Base-by-base conservation (phyloP, 179 eudicot genomes). In the Pouteria campechiana region DNA sequence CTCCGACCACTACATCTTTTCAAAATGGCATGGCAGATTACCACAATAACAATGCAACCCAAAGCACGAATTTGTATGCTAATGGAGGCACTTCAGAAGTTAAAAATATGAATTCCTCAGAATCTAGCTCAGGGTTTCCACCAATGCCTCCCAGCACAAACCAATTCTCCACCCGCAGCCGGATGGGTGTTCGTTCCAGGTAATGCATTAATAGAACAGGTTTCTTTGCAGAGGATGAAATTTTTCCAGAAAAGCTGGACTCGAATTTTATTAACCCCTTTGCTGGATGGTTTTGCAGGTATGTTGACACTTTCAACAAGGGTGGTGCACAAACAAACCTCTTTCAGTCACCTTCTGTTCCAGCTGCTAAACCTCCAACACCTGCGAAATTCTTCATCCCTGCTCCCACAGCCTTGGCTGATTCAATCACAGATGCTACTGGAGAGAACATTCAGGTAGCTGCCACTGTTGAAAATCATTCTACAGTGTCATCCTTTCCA, bases 91-190 rank as follows among this genome's bases (percentile, higher is more conserved):
- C n/a, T n/a, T 67, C 79, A 24, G 81, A 73, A 36, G 53, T 44
- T 44, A 50, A 48, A 25, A 69, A 56, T 50, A 64, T 79, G 33
- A 45, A 55, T 41, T 46, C 70, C 54, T 45, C 48, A 30, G 83
- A 65, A 46, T 72, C 70, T 55, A 64, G 60, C 67, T 35, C 81
- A 34, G 80, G 72, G 47, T 70, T 78, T 39, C 97, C 97, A 27
- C 70, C 88, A 21, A 59, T 67, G 41, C 90, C 90, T 13, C 76
- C 94, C 33, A 57, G 78, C 40, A 32, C 87, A 36, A 88, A 88
- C 52, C 87, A 88, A 40, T 88, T 75, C 61, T 83, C 94, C 33
- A 84, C 92, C n/a, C 97, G 94, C 61, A 77, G 82, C 21, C 73
- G 84, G 44, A 55, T 58, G 67, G 84, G 94, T 49, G 94, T 77